A percentile compares a stretch with the other conserved stretches of the same genome.
phyloP scores from a whole-genome alignment of 1,284 basidiomycete species.

The Termitomyces sp. region DNA sequence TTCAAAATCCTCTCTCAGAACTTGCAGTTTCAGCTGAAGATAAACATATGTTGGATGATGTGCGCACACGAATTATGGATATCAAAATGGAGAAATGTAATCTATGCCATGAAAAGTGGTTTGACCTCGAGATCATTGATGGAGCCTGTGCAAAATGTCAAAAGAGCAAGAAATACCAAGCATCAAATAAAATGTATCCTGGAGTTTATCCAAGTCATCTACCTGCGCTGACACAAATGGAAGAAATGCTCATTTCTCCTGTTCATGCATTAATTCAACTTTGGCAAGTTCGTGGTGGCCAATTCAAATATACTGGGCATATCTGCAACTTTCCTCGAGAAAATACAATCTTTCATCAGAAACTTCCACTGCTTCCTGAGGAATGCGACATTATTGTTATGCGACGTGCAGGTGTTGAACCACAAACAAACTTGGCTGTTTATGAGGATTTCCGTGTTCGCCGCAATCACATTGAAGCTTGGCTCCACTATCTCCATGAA shows the following conservation, averaged over 20 bases:
- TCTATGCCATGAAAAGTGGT: slow-evolving; percentile 5
- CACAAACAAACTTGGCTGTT: slow-evolving; percentile 18
- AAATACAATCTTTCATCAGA: background rate
- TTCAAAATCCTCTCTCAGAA: background rate
- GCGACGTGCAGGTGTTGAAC: no score
- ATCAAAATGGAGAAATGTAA: slow-evolving; percentile 3
- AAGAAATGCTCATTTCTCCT: slow-evolving; percentile 4
- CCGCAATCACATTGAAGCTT: slow-evolving; percentile 22
- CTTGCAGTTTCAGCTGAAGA: slow-evolving; percentile 2
- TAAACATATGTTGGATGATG: background rate
- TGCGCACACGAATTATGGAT: background rate
- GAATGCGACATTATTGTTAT: no score
- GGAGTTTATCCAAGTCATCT: background rate
- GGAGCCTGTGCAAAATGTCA: background rate
- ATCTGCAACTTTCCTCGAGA: slow-evolving; percentile 7
- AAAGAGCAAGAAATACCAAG: background rate
- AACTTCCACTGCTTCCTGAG: background rate
- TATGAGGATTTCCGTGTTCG: slow-evolving; percentile 26
- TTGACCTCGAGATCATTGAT: slow-evolving; percentile 4
- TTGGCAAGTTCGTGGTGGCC: background rate
- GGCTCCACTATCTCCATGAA: background rate
- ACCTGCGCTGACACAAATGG: slow-evolving; percentile 3
- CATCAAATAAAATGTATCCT: slow-evolving; percentile 3
- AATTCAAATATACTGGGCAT: slow-evolving; percentile 8
- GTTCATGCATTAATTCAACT: no score